These are phyloP conservation scores for Hirschioporus abietinus DNA, from an alignment of 768 basidiomycete species.

Conservation along the genomic window DNA sequence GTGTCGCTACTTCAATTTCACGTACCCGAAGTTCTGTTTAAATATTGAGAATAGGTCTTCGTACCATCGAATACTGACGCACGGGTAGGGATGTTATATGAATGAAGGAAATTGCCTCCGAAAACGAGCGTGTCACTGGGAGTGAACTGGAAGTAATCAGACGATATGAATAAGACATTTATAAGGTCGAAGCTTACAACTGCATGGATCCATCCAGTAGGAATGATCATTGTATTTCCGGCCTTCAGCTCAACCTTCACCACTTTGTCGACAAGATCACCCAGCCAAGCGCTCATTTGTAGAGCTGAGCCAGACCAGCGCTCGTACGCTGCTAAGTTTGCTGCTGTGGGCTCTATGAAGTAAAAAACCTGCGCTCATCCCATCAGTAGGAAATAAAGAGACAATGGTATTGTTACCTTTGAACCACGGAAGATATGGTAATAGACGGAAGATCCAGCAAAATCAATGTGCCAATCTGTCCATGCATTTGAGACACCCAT, in stretches of 20 bases:
- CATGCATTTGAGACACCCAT: constrained; percentile 94
- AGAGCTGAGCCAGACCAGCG: constrained; percentile 90
- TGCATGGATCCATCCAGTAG: constrained; percentile 96
- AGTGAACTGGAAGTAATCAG: constrained; percentile 59
- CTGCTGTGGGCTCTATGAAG: constrained; percentile 85
- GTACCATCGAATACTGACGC: constrained; percentile 24
- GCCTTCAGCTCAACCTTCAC: constrained; percentile 70
- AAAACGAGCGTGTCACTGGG: constrained; percentile 92
- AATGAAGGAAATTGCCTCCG: constrained; percentile 96
- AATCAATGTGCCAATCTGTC: constrained; percentile 99
- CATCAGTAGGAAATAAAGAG: neutral
- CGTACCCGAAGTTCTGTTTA: constrained; percentile 80
- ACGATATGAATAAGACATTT: neutral
- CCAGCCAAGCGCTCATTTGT: constrained; percentile 86
- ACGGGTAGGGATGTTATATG: constrained; percentile 85
- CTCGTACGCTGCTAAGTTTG: constrained; percentile 87
- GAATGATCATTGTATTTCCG: constrained; percentile 92
- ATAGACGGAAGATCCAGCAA: constrained; percentile 96
- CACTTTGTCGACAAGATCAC: constrained; percentile 89
- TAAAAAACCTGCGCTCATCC: constrained; percentile 70
- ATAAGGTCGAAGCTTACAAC: constrained; percentile 61
- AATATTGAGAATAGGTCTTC: constrained; percentile 6
- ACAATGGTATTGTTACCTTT: constrained; percentile 41
- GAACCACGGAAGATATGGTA: constrained; percentile 87
- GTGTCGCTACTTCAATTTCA: constrained; percentile 88